These are phyloP conservation scores for Dendrobium chrysotoxum DNA, from an alignment of 106 monocot genomes.

Conservation along the genomic window DNA sequence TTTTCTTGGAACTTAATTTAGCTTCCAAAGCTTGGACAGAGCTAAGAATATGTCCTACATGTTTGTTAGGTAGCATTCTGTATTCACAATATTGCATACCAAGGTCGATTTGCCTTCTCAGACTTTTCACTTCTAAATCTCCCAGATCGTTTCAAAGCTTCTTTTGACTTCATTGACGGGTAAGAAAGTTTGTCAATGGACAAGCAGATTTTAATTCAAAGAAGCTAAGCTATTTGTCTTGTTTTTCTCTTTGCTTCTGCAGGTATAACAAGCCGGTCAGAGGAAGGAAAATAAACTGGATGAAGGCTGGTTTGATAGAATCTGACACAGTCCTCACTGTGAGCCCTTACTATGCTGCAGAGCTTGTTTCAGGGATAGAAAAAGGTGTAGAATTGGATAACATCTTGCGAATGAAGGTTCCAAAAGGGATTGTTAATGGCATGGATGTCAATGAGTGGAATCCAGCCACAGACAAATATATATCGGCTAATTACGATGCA, in stretches of 20 bases:
- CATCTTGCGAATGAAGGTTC: conserved; percentile 19
- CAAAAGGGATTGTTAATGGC: conserved; percentile 78
- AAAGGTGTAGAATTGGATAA: conserved; percentile 73
- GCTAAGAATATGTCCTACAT: conserved; percentile 2
- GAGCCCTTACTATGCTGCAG: conserved; percentile 77
- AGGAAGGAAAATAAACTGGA: conserved; percentile 95
- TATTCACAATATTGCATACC: conserved; percentile 95
- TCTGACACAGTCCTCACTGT: conserved; percentile 65
- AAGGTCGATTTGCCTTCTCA: conserved; percentile 69
- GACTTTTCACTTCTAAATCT: conserved; percentile 72
- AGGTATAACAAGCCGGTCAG: conserved; percentile 81
- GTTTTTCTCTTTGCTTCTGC: conserved; percentile 4
- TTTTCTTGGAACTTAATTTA: background rate
- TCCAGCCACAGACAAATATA: conserved; percentile 74
- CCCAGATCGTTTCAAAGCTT: conserved; percentile 61
- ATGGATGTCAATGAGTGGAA: conserved; percentile 87
- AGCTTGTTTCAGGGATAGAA: conserved; percentile 50
- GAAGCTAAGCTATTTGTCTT: background rate
- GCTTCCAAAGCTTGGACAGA: background rate
- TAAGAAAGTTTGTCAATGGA: conserved; percentile 8
- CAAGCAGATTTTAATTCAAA: background rate
- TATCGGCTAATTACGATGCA: conserved; percentile 60
- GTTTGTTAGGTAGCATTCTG: conserved; percentile 68
- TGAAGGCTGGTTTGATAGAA: conserved; percentile 80
- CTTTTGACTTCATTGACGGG: conserved; percentile 93